Conservation (phyloP, 495 filamentous ascomycete species). For the Rusavskia elegans region DNA sequence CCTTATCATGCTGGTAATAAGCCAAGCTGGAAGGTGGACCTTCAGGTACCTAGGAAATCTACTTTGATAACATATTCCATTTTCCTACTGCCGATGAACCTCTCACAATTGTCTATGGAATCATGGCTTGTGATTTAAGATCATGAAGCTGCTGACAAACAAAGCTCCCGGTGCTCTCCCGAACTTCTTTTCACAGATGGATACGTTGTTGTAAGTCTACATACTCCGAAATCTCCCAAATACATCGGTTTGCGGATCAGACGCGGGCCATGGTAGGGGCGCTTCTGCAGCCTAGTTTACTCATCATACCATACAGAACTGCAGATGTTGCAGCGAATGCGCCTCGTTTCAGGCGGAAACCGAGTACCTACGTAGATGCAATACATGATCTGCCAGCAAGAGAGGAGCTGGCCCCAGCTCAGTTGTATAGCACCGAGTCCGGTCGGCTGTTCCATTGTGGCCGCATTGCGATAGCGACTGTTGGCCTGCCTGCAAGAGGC, state of each 20-base stretch:
- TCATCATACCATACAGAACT: slow-evolving; percentile 31
- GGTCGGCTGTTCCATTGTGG: slow-evolving; percentile 94
- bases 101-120: too few species aligned
- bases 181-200: slow-evolving; percentile 32
- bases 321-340: slow-evolving; percentile 79
- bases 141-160: too few species aligned
- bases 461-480: slow-evolving; percentile 90
- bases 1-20: too few species aligned
- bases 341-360: slow-evolving; percentile 67
- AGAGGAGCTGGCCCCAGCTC: slow-evolving; percentile 78
- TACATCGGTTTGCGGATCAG: too few species aligned
- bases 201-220: slow-evolving; percentile 50
- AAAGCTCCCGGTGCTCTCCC: too few species aligned
- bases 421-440: slow-evolving; percentile 95
- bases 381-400: slow-evolving; percentile 87
- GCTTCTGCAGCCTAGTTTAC: neutral
- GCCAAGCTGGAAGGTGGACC: too few species aligned
- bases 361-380: slow-evolving; percentile 90
- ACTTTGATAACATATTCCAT: too few species aligned
- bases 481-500: slow-evolving; percentile 86
- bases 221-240: too few species aligned
- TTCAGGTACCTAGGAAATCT: too few species aligned
- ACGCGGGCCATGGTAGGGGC: too few species aligned
- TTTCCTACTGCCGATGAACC: too few species aligned
- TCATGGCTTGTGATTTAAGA: too few species aligned